A percentile compares a stretch with the other conserved stretches of the same genome.
phyloP scores from a whole-genome alignment of 164 flowering plant genomes.

The Aristolochia californica region DNA sequence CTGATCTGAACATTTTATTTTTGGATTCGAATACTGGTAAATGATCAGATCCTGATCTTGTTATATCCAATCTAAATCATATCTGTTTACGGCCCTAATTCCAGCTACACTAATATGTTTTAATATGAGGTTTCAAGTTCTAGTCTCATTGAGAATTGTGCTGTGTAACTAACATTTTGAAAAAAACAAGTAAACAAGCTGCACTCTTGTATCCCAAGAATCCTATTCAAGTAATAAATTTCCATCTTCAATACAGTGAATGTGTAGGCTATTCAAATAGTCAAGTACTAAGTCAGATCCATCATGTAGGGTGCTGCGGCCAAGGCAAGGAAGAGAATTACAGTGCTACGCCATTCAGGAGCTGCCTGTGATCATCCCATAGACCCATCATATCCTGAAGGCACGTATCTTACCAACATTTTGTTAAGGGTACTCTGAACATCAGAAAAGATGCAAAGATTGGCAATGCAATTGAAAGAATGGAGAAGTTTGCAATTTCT shows the following conservation, averaged over 20 bases:
- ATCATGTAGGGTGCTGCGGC: constrained; percentile 66
- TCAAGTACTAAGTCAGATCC: background rate
- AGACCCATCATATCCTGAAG: constrained; percentile 91
- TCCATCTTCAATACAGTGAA: too few relatives aligned
- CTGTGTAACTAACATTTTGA: background rate
- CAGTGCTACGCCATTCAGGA: constrained; percentile 68
- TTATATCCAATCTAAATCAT: background rate
- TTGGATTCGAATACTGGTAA: too few relatives aligned
- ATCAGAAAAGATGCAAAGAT: background rate
- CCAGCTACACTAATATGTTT: too few relatives aligned
- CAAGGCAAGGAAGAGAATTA: constrained; percentile 55
- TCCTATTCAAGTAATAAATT: too few relatives aligned
- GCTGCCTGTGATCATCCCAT: constrained; percentile 93
- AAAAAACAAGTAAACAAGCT: background rate
- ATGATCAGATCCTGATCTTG: background rate
- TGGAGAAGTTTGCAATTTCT: background rate
- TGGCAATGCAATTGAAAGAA: background rate
- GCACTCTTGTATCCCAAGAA: too few relatives aligned
- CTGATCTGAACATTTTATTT: too few relatives aligned
- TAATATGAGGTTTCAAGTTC: background rate
- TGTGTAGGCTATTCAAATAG: too few relatives aligned
- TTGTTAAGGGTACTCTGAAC: constrained; percentile 50
- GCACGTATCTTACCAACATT: constrained; percentile 69
- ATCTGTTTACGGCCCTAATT: too few relatives aligned
- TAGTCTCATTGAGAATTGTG: background rate